A percentile compares a stretch with the other conserved stretches of the same genome.
Evolutionary conservation across 306 rosid species (phyloP).

Genomic region (Hylodesmum podocarpum): DNA sequence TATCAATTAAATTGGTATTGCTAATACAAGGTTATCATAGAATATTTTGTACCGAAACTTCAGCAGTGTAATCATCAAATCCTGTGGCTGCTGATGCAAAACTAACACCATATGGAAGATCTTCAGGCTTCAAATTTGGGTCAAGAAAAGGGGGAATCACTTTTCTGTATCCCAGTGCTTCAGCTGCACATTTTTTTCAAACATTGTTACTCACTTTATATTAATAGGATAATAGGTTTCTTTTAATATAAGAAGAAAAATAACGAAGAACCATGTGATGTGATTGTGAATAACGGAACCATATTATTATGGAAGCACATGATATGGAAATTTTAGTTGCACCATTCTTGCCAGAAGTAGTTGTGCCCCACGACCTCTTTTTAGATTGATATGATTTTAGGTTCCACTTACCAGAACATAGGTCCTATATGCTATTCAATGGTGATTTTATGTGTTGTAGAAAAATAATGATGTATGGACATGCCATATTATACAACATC

Average conservation of each 20-base stretch:
- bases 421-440: neutral
- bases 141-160: constrained; percentile 69
- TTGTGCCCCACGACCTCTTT: neutral
- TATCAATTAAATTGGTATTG: neutral
- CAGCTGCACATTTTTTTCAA: constrained; percentile 50
- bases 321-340: neutral
- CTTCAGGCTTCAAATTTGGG: constrained; percentile 47
- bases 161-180: constrained; percentile 56
- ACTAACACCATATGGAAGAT: constrained; percentile 69
- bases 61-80: constrained; percentile 73
- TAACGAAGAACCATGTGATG: neutral
- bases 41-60: constrained; percentile 50
- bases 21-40: neutral
- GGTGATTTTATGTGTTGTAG: neutral
- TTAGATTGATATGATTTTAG: neutral
- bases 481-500: neutral
- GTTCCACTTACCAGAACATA: neutral
- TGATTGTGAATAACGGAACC: neutral
- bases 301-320: neutral
- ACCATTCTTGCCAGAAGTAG: neutral
- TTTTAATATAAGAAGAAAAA: neutral
- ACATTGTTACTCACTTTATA: neutral
- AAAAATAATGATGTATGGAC: neutral
- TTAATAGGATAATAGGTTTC: neutral
- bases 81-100: constrained; percentile 89